Evolutionary conservation across 306 rosid genomes (phyloP).

Genomic region (Rubus parviflorus): DNA sequence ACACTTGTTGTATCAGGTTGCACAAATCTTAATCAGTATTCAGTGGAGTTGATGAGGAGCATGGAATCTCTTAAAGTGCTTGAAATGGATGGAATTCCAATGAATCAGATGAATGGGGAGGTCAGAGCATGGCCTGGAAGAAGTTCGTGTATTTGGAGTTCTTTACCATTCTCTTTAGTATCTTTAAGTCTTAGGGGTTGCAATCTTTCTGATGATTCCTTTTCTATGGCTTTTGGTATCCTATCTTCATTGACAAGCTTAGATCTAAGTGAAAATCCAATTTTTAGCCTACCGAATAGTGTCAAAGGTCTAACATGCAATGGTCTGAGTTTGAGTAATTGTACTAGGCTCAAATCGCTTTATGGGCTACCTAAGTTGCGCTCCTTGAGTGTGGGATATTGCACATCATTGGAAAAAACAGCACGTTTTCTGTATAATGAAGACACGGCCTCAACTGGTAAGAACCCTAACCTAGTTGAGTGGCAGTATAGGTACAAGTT

Average conservation of each 20-base stretch:
- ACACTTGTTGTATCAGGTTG: too few species aligned
- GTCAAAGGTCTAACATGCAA: not conserved
- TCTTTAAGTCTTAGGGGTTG: not conserved
- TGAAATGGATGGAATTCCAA: too few species aligned
- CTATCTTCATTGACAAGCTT: not conserved
- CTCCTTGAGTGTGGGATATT: too few species aligned
- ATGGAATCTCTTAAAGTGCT: too few species aligned
- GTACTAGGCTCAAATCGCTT: not conserved
- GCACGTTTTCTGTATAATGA: too few species aligned
- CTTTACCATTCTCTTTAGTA: not conserved
- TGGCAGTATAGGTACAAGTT: not conserved
- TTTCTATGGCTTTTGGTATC: not conserved
- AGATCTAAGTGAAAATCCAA: not conserved
- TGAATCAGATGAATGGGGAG: too few species aligned
- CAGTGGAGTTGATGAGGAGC: too few species aligned
- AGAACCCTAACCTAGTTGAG: not conserved
- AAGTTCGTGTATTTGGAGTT: not conserved
- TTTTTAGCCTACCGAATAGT: not conserved
- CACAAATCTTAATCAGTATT: too few species aligned
- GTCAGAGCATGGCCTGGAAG: too few species aligned
- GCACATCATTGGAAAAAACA: too few species aligned
- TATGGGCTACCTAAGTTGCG: not conserved
- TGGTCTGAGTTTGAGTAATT: rapidly evolving
- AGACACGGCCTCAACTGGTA: not conserved
- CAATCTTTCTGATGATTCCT: not conserved